Evolutionary conservation across 441 rosid species (phyloP).

Genomic region (Euphorbia schlechtendalii): DNA sequence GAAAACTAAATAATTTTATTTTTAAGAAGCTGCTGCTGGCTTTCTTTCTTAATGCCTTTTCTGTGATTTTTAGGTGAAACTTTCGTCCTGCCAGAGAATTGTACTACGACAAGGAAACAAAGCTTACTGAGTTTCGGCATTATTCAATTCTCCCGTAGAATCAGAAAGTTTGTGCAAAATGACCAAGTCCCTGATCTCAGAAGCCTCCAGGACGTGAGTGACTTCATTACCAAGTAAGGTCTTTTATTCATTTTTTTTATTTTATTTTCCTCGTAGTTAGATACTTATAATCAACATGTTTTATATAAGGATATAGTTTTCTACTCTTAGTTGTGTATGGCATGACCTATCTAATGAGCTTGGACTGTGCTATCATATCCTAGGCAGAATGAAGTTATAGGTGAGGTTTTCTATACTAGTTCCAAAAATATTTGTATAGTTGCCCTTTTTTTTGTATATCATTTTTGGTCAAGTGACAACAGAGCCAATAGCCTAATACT

Average conservation of each 20-base stretch:
- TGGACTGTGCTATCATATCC: background rate
- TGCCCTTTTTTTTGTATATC: too few relatives aligned
- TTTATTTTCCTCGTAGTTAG: background rate
- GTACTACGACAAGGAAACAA: slow-evolving; percentile 82
- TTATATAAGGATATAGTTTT: background rate
- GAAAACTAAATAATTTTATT: too few relatives aligned
- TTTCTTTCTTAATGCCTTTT: slow-evolving; percentile 12
- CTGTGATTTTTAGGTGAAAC: slow-evolving; percentile 63
- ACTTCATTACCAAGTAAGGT: slow-evolving; percentile 77
- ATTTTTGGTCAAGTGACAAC: too few relatives aligned
- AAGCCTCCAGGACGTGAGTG: slow-evolving; percentile 83
- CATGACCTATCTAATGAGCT: background rate
- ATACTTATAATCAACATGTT: slow-evolving; percentile 3
- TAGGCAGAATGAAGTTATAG: slow-evolving; percentile 1
- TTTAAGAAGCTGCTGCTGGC: too few relatives aligned
- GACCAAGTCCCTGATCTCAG: slow-evolving; percentile 93
- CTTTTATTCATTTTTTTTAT: background rate
- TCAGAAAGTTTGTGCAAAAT: slow-evolving; percentile 83
- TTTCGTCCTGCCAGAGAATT: slow-evolving; percentile 85
- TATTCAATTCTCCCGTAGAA: slow-evolving; percentile 84
- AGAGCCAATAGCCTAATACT: too few relatives aligned
- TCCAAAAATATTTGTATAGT: background rate
- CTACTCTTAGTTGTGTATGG: background rate
- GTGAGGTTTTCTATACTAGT: background rate
- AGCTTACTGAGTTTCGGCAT: slow-evolving; percentile 80